phyloP scores from a whole-genome alignment of 176 grass and related monocot species.

The Bothriochloa decipiens region DNA sequence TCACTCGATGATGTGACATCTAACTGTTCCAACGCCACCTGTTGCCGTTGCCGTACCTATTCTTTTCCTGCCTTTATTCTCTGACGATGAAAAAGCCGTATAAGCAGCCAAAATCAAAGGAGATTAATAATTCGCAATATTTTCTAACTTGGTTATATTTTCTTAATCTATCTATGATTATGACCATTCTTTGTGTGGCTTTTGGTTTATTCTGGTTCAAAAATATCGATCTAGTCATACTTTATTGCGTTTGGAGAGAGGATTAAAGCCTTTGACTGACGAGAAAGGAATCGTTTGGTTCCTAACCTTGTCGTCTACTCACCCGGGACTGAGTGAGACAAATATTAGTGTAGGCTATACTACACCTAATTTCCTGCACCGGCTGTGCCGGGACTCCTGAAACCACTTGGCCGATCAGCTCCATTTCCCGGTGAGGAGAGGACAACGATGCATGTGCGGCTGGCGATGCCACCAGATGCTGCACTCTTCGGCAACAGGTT shows the following conservation, averaged over 20 bases:
- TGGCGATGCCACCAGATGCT: slow-evolving; percentile 23
- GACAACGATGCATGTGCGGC: slow-evolving; percentile 10
- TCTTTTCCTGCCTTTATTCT: not conserved
- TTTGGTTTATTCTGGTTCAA: not conserved
- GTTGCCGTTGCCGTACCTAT: not conserved
- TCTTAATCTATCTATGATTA: not conserved
- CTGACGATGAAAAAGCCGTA: not conserved
- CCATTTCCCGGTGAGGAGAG: not conserved
- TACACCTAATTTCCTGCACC: too few relatives aligned
- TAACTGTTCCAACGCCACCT: not conserved
- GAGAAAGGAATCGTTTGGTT: slow-evolving; percentile 8
- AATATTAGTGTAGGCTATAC: not conserved
- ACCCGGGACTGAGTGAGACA: not conserved
- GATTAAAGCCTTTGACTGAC: not conserved
- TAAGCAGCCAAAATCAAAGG: slow-evolving; percentile 6
- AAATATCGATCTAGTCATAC: slow-evolving; percentile 13
- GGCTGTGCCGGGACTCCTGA: too few relatives aligned
- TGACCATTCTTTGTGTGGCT: not conserved
- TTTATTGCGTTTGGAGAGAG: not conserved
- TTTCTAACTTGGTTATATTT: not conserved
- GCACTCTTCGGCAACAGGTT: slow-evolving; percentile 29
- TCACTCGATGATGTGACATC: not conserved
- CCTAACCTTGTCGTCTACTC: not conserved
- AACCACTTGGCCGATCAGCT: not conserved
- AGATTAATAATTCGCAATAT: not conserved